These are phyloP conservation scores for Ustilago curta DNA, from an alignment of 1,284 basidiomycete species.

Conservation along the genomic window DNA sequence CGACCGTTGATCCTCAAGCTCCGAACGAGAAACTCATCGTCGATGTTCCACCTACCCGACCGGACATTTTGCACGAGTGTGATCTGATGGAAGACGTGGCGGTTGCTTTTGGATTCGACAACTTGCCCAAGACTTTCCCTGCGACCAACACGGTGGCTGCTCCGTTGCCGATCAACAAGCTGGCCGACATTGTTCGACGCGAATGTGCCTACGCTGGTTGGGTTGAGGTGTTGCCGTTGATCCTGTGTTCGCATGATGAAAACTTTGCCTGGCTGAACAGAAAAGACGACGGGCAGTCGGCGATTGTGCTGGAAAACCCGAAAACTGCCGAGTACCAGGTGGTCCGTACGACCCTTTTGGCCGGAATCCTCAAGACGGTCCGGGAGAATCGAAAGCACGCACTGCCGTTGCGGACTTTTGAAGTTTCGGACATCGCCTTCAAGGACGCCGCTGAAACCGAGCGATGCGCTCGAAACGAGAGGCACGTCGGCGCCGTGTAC, in stretches of 20 bases:
- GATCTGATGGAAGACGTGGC: slow-evolving; percentile 99
- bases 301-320: slow-evolving; percentile 93
- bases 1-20: slow-evolving; percentile 37
- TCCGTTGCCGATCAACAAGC: slow-evolving; percentile 87
- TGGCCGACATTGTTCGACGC: slow-evolving; percentile 86
- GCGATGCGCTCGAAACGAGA: slow-evolving; percentile 85
- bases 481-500: slow-evolving; percentile 90
- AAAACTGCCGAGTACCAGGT: slow-evolving; percentile 98
- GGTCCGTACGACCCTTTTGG: slow-evolving; percentile 92
- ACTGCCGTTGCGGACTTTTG: slow-evolving; percentile 92
- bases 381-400: slow-evolving; percentile 95
- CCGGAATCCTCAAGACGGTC: slow-evolving; percentile 94
- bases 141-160: slow-evolving; percentile 94
- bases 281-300: slow-evolving; percentile 81
- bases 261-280: slow-evolving; percentile 94
- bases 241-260: slow-evolving; percentile 98
- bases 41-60: slow-evolving; percentile 86
- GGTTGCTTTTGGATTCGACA: slow-evolving; percentile 98
- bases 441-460: slow-evolving; percentile 80
- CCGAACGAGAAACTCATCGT: slow-evolving; percentile 78
- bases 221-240: slow-evolving; percentile 93
- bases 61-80: slow-evolving; percentile 97
- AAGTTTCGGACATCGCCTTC: slow-evolving; percentile 91
- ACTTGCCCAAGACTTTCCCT: slow-evolving; percentile 90
- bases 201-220: slow-evolving; percentile 96